Base-by-base conservation (phyloP, 257 asterid genomes). In the Fraxinus pennsylvanica region DNA sequence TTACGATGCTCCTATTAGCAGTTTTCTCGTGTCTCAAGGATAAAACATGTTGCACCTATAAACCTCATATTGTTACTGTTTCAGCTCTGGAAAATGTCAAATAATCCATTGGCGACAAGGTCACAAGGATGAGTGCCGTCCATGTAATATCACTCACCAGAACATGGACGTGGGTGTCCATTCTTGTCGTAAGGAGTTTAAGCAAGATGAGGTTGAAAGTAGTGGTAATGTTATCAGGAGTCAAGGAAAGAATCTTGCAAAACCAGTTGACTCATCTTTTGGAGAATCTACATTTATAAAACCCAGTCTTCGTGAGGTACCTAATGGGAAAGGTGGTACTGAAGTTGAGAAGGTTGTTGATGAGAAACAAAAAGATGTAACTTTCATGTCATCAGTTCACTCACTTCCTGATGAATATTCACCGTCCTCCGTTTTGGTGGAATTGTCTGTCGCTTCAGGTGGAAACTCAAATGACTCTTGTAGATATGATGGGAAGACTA, bases 41-140 rank as follows among this genome's bases (percentile, higher is more conserved):
- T 3, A 7, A 59, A 8, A 0, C 30, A n/a, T 41, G 68, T 47
- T 71, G 41, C 47, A 50, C 61, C 71, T 32, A 35, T 76, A 78
- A 50, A 76, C 33, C 68, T 77, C n/a, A 25, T 54, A 61, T 15
- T 76, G 17, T 80, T 70, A 38, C 72, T 82, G 80, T 82, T 86
- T 79, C 89, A 93, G 98, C 90, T 91, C 96, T 63, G 90, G 91
- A 57, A 89, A 85, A 81, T 93, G 98, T 85, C 98, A 93, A 88
- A 82, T 86, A 71, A 80, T 85, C 77, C 97, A 93, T 75, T 93
- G 98, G 98, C 89, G 96, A 74, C 90, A 83, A 68, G 73, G 73
- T 68, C 73, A 68, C 73, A 68, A 36, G 47, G 78, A 74, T 5
- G 72, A 74, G 15, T 74, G 78, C 54, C 70, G 59, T 59, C 71